phyloP scores from a whole-genome alignment of 257 asterid species.

The Phtheirospermum japonicum region DNA sequence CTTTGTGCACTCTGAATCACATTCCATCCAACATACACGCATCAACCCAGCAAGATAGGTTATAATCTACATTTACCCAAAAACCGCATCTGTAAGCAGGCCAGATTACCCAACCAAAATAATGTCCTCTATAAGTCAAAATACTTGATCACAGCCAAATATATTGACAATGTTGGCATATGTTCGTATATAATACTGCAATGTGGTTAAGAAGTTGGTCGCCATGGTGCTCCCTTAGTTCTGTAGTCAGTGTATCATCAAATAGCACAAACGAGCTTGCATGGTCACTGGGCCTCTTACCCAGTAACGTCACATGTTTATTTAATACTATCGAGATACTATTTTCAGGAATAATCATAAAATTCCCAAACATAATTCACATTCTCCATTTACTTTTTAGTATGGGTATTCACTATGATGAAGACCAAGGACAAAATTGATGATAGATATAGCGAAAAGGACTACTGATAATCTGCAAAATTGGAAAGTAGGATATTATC shows the following conservation, averaged over 20 bases:
- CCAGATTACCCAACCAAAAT: too few relatives aligned
- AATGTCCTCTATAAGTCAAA: background rate
- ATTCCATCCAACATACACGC: background rate
- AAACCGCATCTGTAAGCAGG: background rate
- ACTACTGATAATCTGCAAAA: background rate
- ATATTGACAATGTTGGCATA: background rate
- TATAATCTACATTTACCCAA: background rate
- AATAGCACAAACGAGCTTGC: background rate
- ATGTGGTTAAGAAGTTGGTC: background rate
- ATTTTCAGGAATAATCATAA: background rate
- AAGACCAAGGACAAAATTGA: background rate
- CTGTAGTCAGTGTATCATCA: background rate
- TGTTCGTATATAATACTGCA: background rate
- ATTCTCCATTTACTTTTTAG: background rate
- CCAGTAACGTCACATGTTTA: background rate
- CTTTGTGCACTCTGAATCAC: background rate
- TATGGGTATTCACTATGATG: background rate
- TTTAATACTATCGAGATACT: background rate
- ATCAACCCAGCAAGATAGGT: background rate
- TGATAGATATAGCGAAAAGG: background rate
- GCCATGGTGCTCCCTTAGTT: background rate
- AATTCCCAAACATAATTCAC: slow-evolving; percentile 6
- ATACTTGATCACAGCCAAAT: background rate
- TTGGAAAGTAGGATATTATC: background rate
- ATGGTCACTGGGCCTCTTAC: background rate